Base-by-base conservation (phyloP, 495 filamentous ascomycete genomes). In the Lichenothelia convexa region DNA sequence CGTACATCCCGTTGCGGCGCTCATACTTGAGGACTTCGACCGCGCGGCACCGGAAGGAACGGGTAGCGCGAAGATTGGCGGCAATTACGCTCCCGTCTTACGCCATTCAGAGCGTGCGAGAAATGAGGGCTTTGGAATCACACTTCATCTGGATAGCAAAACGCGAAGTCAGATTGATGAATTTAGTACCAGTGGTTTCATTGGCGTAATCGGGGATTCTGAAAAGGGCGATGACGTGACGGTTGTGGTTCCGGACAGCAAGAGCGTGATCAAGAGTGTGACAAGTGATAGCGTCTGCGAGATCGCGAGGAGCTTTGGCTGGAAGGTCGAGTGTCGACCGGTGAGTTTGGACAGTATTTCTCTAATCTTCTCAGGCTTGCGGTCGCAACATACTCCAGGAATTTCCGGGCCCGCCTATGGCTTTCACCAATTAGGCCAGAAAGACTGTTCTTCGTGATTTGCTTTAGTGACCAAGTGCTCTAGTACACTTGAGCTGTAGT, bases 21-120 rank as follows among this genome's bases (percentile, higher is more conserved):
- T 66, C 13, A 52, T 66, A 9, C 39, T 67, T 13, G 70, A 74
- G 44, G 67, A 72, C 21, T 74, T 71, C 41, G 70, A 74, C 41
- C 62, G 70, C 3, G 51, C 64, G 5, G 70, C 70, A 17, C 68
- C 68, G 0, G 45, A 56, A 32, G 70, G 70, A 5, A 70, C 62
- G 0, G 70, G 70, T 0, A 48, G 46, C 18, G 68, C 61, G 3
- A 74, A 74, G 47, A 56, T 71, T 0, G 70, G 70, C 3, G 70
- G 70, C 0, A 74, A 74, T 43, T 74, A 74, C 44, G 70, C 68
- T n/a, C 68, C 68, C 9, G 60, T 65, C 15, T 42, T 63, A 36
- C 42, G 56, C 24, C 55, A 49, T 37, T 58, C 46, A 30, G 57
- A 61, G 7, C 48, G 50, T 29, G 61, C 63, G 12, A 43, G 53